phyloP scores from a whole-genome alignment of 176 grass and related monocot genomes.

The Triticum dicoccoides region DNA sequence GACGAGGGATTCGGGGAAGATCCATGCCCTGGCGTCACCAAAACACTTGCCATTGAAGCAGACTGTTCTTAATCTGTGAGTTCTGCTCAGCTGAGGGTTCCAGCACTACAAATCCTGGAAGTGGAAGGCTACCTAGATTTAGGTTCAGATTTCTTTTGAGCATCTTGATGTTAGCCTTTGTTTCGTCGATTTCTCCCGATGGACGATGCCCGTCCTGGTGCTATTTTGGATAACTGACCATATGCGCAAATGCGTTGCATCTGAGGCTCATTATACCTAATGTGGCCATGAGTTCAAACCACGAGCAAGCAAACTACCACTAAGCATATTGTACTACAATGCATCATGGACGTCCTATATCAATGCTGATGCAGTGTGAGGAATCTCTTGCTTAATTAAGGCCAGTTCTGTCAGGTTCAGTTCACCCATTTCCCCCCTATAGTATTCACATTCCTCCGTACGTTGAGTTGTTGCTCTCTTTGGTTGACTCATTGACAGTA shows the following conservation, averaged over 20 bases:
- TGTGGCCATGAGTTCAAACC: slow-evolving; percentile 22
- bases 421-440: not conserved
- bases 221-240: slow-evolving; percentile 5
- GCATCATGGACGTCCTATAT: not conserved
- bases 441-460: not conserved
- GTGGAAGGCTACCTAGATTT: not conserved
- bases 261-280: not conserved
- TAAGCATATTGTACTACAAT: not conserved
- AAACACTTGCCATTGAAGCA: slow-evolving; percentile 75
- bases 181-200: not conserved
- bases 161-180: not conserved
- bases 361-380: not conserved
- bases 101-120: not conserved
- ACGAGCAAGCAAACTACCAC: not conserved
- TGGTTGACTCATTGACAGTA: slow-evolving; percentile 18
- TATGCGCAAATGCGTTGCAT: not conserved
- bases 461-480: not conserved
- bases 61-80: slow-evolving; percentile 47
- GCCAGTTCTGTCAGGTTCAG: not conserved
- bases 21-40: slow-evolving; percentile 63
- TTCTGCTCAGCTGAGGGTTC: not conserved
- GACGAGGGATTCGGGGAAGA: slow-evolving; percentile 52
- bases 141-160: not conserved
- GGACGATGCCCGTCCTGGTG: not conserved
- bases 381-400: not conserved